phyloP scores from a whole-genome alignment of 768 basidiomycete species.

The Psilocybe cubensis region DNA sequence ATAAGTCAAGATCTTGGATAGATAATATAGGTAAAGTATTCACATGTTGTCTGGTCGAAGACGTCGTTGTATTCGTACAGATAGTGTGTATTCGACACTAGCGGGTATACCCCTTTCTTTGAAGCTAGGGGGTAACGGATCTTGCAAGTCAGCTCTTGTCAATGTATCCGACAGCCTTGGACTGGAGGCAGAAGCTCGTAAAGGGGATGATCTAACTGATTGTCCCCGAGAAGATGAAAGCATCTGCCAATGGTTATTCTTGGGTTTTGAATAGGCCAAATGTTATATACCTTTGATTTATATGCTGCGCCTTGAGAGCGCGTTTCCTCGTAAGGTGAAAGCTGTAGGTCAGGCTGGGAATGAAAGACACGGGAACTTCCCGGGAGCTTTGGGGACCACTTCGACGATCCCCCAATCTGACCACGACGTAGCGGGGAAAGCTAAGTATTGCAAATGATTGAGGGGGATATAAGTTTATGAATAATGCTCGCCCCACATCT shows the following conservation, averaged over 20 bases:
- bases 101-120: background rate
- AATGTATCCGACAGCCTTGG: background rate
- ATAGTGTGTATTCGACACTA: background rate
- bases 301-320: too few species aligned
- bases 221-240: background rate
- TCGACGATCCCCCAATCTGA: too few species aligned
- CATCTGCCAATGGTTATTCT: too few species aligned
- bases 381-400: too few species aligned
- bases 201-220: background rate
- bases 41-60: slow-evolving; percentile 1
- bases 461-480: too few species aligned
- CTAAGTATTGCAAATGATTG: too few species aligned
- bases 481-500: background rate
- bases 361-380: too few species aligned
- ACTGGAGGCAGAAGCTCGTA: background rate
- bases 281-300: too few species aligned
- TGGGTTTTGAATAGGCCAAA: too few species aligned
- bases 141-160: background rate
- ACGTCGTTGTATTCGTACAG: background rate
- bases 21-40: background rate
- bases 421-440: too few species aligned
- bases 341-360: too few species aligned
- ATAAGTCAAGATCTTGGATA: background rate
- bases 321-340: too few species aligned
- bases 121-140: background rate